These are phyloP conservation scores for Gryganskiella cystojenkinii DNA, from an alignment of 192 early-diverging fungal species.

Conservation along the genomic window DNA sequence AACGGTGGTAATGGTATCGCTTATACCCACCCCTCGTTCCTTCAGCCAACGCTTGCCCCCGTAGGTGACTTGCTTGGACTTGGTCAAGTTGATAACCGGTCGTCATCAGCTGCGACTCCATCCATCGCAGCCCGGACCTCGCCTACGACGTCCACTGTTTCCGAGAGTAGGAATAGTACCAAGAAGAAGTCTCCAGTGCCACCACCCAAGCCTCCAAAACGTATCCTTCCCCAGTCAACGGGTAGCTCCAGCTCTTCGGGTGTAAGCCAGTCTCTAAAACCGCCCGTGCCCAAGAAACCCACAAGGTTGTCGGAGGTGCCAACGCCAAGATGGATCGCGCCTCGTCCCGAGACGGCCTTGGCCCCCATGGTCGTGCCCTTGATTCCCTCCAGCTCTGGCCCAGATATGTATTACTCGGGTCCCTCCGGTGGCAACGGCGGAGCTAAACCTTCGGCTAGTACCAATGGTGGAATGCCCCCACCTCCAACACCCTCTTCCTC, in stretches of 20 bases:
- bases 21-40: conserved; percentile 25
- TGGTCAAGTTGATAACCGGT: conserved; percentile 24
- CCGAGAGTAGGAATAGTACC: neutral
- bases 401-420: conserved; percentile 9
- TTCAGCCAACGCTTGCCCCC: conserved; percentile 25
- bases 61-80: conserved; percentile 41
- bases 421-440: neutral
- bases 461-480: no score
- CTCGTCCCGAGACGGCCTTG: conserved; percentile 16
- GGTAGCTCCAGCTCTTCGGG: conserved; percentile 48
- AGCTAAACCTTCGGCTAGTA: neutral
- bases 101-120: neutral
- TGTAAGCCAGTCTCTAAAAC: conserved; percentile 36
- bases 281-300: conserved; percentile 47
- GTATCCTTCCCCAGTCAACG: conserved; percentile 43
- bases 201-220: conserved; percentile 45
- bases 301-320: conserved; percentile 17
- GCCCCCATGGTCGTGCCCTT: conserved; percentile 2
- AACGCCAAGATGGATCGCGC: conserved; percentile 44
- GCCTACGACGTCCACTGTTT: neutral
- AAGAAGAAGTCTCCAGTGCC: conserved; percentile 20
- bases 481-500: no score
- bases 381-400: conserved; percentile 8
- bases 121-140: neutral
- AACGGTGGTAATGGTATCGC: conserved; percentile 15